phyloP scores from a whole-genome alignment of 2,329 filamentous ascomycete species.

The Cercospora canescens region DNA sequence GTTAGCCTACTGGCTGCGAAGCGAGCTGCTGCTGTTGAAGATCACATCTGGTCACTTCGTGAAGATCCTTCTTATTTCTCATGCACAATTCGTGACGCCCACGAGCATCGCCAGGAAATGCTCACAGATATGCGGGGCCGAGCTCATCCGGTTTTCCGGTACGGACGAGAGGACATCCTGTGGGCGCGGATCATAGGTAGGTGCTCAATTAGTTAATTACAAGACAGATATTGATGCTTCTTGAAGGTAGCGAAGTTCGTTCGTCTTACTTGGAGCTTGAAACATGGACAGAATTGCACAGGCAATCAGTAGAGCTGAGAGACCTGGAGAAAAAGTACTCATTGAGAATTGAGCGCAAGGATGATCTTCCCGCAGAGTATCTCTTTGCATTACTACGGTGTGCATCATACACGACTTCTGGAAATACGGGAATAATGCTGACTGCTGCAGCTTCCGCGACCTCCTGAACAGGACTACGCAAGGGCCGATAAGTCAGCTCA shows the following conservation, averaged over 20 bases:
- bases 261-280: background rate
- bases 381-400: background rate
- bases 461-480: background rate
- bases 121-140: conserved; percentile 1
- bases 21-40: conserved; percentile 9
- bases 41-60: conserved; percentile 15
- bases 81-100: background rate
- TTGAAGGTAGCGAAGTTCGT: background rate
- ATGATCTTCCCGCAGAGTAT: background rate
- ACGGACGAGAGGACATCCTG: background rate
- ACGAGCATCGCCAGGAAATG: conserved; percentile 11
- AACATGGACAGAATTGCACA: background rate
- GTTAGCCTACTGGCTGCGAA: conserved; percentile 10
- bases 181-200: conserved; percentile 3
- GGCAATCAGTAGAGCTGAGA: background rate
- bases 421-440: background rate
- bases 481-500: background rate
- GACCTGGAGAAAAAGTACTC: background rate
- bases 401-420: background rate
- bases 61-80: conserved; percentile 17
- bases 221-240: too few species aligned
- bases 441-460: background rate
- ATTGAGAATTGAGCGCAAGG: background rate
- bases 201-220: background rate
- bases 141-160: conserved; percentile 1